Evolutionary conservation across 495 filamentous ascomycete genomes (phyloP).

Genomic region (Penicillium waksmanii): DNA sequence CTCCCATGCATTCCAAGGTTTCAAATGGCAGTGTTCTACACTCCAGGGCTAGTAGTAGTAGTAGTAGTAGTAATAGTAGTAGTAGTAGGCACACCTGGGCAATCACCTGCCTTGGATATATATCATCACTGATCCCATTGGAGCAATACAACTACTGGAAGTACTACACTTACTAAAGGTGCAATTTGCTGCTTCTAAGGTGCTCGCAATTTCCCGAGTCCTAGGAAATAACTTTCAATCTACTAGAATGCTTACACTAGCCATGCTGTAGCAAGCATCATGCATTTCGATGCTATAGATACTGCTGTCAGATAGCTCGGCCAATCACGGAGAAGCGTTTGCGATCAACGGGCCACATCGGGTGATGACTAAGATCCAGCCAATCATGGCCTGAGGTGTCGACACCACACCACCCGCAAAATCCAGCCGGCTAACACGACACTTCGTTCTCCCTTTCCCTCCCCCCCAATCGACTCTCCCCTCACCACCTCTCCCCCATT

Average conservation of each 20-base stretch:
- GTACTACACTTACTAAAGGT: neutral
- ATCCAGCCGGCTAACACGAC: slow-evolving; percentile 39
- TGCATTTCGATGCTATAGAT: neutral
- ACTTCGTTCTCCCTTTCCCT: slow-evolving; percentile 40
- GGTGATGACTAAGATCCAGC: slow-evolving; percentile 27
- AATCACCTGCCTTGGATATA: neutral
- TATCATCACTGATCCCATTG: neutral
- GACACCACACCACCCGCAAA: slow-evolving; percentile 54
- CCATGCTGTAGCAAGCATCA: too few relatives aligned
- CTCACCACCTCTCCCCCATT: slow-evolving; percentile 41
- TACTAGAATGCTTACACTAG: too few relatives aligned
- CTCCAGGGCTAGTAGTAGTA: too few relatives aligned
- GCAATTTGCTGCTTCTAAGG: neutral
- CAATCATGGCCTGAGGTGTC: slow-evolving; percentile 37
- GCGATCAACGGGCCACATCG: slow-evolving; percentile 30
- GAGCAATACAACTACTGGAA: neutral
- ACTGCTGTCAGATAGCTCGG: neutral
- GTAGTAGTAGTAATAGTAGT: too few relatives aligned
- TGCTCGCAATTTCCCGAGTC: neutral
- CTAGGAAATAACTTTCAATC: neutral
- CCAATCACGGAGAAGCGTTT: slow-evolving; percentile 37
- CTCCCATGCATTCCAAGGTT: too few relatives aligned
- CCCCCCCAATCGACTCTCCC: slow-evolving; percentile 34
- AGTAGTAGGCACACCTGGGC: neutral
- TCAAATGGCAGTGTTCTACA: too few relatives aligned